Conservation (phyloP, 257 asterid species). For the Euphrasia confusa region DNA sequence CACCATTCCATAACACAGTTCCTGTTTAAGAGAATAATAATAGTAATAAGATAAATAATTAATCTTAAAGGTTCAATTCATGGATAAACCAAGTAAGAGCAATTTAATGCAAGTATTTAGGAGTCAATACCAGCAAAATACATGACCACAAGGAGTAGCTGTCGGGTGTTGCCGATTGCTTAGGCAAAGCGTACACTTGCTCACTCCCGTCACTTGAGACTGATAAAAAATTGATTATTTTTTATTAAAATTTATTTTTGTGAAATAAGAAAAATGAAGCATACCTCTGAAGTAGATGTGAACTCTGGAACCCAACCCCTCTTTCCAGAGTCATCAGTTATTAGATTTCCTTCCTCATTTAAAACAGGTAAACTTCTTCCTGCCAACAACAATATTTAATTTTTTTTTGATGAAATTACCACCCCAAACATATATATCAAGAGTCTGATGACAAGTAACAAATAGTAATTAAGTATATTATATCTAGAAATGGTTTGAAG, state of each 20-base stretch:
- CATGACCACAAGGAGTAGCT: conserved; percentile 97
- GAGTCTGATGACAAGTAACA: conserved; percentile 1
- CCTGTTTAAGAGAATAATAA: conserved; percentile 37
- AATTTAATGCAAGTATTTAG: background rate
- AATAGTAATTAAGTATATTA: background rate
- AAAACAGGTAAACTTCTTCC: conserved; percentile 83
- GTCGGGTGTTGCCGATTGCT: conserved; percentile 91
- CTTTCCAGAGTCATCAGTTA: conserved; percentile 61
- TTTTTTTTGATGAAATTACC: conserved; percentile 8
- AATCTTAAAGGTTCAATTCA: background rate
- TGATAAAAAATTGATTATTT: conserved; percentile 28
- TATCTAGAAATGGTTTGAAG: background rate
- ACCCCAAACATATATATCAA: conserved; percentile 6
- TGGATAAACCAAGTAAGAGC: background rate
- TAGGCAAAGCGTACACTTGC: conserved; percentile 96
- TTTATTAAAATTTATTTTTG: too few relatives aligned
- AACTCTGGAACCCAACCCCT: conserved; percentile 49
- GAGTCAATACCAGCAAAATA: conserved; percentile 82
- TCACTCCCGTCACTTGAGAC: conserved; percentile 55
- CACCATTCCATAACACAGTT: conserved; percentile 99
- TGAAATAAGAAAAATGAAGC: background rate
- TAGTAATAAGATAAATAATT: too few relatives aligned
- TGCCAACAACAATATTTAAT: conserved; percentile 26
- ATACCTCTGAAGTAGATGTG: conserved; percentile 75
- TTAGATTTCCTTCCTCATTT: conserved; percentile 79